Evolutionary conservation across 768 basidiomycete species (phyloP).

Genomic region (Boletus rubroflammeus): DNA sequence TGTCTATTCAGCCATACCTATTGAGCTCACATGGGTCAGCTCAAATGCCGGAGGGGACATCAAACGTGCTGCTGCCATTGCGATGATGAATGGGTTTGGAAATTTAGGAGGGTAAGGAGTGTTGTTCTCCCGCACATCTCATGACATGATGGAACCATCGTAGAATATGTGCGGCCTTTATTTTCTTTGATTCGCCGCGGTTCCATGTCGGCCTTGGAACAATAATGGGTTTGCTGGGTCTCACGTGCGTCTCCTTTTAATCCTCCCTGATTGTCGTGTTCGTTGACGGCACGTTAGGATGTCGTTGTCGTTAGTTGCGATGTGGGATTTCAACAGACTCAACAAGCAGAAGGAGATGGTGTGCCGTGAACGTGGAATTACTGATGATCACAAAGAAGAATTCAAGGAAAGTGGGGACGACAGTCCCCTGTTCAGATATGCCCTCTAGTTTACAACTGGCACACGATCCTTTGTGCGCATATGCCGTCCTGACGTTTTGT

Average conservation of each 20-base stretch:
- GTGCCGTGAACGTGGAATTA: conserved; percentile 44
- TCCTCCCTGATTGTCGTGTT: conserved; percentile 19
- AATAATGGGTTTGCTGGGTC: conserved; percentile 25
- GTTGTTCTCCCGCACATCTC: conserved; percentile 7
- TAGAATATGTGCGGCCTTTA: conserved; percentile 40
- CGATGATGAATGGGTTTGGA: conserved; percentile 50
- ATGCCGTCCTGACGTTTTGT: not conserved
- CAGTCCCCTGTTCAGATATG: conserved; percentile 51
- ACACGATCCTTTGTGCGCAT: not conserved
- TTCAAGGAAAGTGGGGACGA: conserved; percentile 47
- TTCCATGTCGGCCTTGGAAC: conserved; percentile 34
- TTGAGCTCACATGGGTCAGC: conserved; percentile 49
- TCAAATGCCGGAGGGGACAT: conserved; percentile 53
- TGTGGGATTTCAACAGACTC: conserved; percentile 44
- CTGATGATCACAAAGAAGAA: conserved; percentile 34
- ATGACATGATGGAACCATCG: not conserved
- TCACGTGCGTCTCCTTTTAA: conserved; percentile 14
- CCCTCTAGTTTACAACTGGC: conserved; percentile 7
- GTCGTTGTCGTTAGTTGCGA: conserved; percentile 34
- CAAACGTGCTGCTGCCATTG: conserved; percentile 47
- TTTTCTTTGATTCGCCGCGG: conserved; percentile 38
- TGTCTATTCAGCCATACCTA: conserved; percentile 42
- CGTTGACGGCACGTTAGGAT: conserved; percentile 34
- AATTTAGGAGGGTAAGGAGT: conserved; percentile 48
- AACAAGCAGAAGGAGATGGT: conserved; percentile 44